These are phyloP conservation scores for Purpureocillium lavendulum DNA, from an alignment of 2,329 filamentous ascomycete genomes.

Conservation along the genomic window DNA sequence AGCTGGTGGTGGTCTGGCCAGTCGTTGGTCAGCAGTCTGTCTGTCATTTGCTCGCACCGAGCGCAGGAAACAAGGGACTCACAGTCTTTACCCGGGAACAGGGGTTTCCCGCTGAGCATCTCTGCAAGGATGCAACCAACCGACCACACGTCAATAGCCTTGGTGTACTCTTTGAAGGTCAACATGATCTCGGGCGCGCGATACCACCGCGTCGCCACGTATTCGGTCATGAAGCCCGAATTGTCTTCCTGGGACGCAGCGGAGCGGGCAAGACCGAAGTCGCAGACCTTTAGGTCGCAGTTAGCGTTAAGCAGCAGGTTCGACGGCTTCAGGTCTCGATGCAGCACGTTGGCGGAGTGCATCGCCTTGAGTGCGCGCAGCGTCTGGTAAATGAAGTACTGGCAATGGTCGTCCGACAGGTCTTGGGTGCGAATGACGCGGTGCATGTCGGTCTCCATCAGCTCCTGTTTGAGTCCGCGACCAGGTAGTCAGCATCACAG, in stretches of 20 bases:
- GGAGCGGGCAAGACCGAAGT: constrained; percentile 92
- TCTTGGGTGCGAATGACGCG: constrained; percentile 97
- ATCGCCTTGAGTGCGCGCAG: constrained; percentile 96
- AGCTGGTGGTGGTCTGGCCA: constrained; percentile 86
- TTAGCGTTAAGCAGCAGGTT: constrained; percentile 97
- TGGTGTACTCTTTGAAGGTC: constrained; percentile 99
- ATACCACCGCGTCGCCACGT: constrained; percentile 98
- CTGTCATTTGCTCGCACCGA: not conserved
- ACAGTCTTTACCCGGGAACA: constrained; percentile 99
- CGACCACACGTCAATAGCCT: constrained; percentile 98
- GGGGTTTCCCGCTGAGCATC: constrained; percentile 96
- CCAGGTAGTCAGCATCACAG: not conserved
- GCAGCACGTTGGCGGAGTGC: constrained; percentile 97
- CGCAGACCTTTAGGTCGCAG: constrained; percentile 97
- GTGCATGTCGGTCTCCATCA: constrained; percentile 99
- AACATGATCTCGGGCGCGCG: constrained; percentile 99
- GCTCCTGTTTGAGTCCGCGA: too few relatives aligned
- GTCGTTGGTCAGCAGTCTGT: not conserved
- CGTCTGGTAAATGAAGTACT: constrained; percentile 99
- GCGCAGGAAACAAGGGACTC: constrained; percentile 35
- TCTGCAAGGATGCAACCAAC: constrained; percentile 97
- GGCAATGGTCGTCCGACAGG: constrained; percentile 96
- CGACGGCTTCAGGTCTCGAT: constrained; percentile 94
- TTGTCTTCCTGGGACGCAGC: constrained; percentile 97
- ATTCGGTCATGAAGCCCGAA: constrained; percentile 99